phyloP scores from a whole-genome alignment of 495 filamentous ascomycete genomes.

The Beverwykella pulmonaria region DNA sequence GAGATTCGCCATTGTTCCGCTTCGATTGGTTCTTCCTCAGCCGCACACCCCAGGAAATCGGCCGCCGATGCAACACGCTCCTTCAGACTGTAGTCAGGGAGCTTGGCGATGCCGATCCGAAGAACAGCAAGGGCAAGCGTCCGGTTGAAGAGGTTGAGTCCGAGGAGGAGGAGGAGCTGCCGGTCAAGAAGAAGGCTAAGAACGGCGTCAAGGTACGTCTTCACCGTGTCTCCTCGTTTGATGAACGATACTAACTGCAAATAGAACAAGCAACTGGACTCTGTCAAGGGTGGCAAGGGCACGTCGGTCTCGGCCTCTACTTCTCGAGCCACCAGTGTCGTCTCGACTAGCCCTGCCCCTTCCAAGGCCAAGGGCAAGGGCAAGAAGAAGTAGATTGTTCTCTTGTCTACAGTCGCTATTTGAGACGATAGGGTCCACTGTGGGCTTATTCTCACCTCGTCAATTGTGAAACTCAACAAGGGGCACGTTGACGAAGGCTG shows the following conservation, averaged over 20 bases:
- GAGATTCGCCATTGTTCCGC: conserved; percentile 91
- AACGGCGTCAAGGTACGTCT: conserved; percentile 68
- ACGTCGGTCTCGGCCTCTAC: conserved; percentile 54
- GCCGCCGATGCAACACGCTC: conserved; percentile 88
- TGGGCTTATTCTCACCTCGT: not conserved
- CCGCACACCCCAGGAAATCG: conserved; percentile 88
- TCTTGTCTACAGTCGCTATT: not conserved
- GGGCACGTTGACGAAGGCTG: not conserved
- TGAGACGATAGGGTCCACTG: not conserved
- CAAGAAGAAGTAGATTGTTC: conserved; percentile 41
- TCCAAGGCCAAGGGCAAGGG: conserved; percentile 56
- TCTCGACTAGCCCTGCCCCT: conserved; percentile 51
- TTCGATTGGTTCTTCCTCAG: conserved; percentile 99
- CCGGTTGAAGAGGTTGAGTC: conserved; percentile 73
- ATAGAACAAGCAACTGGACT: conserved; percentile 65
- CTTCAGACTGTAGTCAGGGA: conserved; percentile 92
- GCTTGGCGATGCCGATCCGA: conserved; percentile 62
- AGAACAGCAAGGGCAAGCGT: conserved; percentile 63
- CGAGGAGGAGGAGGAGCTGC: conserved; percentile 61
- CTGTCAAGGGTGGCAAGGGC: conserved; percentile 55
- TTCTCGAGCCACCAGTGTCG: conserved; percentile 62
- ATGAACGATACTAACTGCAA: not conserved
- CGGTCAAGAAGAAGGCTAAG: conserved; percentile 94
- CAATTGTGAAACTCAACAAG: not conserved
- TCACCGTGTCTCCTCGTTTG: not conserved